These are phyloP conservation scores for Funneliformis mosseae DNA, from an alignment of 192 early-diverging fungal genomes.

Conservation along the genomic window DNA sequence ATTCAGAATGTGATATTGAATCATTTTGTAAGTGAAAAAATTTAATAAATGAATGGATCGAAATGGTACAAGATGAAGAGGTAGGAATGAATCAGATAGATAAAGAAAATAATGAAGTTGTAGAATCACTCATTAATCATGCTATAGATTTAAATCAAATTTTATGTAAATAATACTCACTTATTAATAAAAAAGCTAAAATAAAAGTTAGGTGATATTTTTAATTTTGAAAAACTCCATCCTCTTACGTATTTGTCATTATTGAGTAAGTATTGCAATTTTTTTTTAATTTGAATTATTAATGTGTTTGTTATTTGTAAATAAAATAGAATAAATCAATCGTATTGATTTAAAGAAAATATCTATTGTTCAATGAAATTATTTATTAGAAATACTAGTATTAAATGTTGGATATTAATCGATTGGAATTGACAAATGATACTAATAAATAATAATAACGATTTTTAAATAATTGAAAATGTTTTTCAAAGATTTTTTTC, in stretches of 20 bases:
- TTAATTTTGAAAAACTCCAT: background rate
- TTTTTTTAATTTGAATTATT: too few species aligned
- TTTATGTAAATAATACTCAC: background rate
- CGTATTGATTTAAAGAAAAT: too few species aligned
- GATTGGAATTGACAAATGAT: too few species aligned
- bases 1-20: background rate
- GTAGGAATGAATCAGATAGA: background rate
- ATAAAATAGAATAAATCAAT: too few species aligned
- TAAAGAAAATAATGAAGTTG: background rate
- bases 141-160: background rate
- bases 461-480: too few species aligned
- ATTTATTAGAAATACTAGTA: too few species aligned
- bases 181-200: background rate
- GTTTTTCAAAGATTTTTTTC: too few species aligned
- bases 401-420: too few species aligned
- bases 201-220: background rate
- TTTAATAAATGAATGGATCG: slow-evolving; percentile 2
- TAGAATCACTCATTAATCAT: background rate
- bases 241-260: background rate
- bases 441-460: too few species aligned
- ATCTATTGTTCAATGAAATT: too few species aligned
- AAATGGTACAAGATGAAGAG: background rate
- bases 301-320: too few species aligned
- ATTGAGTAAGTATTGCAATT: background rate
- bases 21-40: background rate